Evolutionary conservation across 495 filamentous ascomycete genomes (phyloP), one percentile per base, ranked within the genome.

Genomic region (Massariosphaeria phaeospora): DNA sequence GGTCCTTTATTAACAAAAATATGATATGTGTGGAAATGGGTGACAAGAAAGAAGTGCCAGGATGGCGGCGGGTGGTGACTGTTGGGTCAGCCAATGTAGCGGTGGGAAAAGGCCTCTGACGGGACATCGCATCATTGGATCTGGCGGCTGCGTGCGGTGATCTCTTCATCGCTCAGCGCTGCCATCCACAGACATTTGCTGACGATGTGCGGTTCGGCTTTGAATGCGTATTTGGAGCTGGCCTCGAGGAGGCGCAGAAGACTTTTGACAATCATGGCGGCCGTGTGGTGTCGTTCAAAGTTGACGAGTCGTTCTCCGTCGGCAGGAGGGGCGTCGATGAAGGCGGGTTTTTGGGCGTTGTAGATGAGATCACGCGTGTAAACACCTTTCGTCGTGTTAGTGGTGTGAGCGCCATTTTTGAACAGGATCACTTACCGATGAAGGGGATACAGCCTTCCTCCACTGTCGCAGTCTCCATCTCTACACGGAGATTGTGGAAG

Each of bases 361-460:
- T 90, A 94, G 29, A 95, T 88, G n/a, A 99, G 77, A 62, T 99
- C 94, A 63, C 96, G 91, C 4, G 91, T 91, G 68, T 97, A 98
- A 40, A 89, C 78, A 20, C 84, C 82, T 82, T 48, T 2, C 1
- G 5, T 27, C 1, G 3, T 31, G 31, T 55, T 54, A 40, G 43
- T 11, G 3, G 12, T 1, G 4, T 45, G 3, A 33, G 21, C 7
- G 21, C 9, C 6, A 18, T 3, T 25, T 18, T 11, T 31, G 48
- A 24, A 43, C 18, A 42, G 20, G 31, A 15, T 25, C 7, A 67
- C 73, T 79, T 83, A 72, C 89, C 93, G 65, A 98, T 88, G 67
- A 99, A 96, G 2, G 94, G 94, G 65, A 99, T 96, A 61, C 93
- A 96, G 33, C 91, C 93, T 61, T 84, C 83, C 52, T 91, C 87